A percentile compares a stretch with the other conserved stretches of the same genome.
Evolutionary conservation across 139 green algal species (phyloP).

Genomic region (Chlorella sp.): DNA sequence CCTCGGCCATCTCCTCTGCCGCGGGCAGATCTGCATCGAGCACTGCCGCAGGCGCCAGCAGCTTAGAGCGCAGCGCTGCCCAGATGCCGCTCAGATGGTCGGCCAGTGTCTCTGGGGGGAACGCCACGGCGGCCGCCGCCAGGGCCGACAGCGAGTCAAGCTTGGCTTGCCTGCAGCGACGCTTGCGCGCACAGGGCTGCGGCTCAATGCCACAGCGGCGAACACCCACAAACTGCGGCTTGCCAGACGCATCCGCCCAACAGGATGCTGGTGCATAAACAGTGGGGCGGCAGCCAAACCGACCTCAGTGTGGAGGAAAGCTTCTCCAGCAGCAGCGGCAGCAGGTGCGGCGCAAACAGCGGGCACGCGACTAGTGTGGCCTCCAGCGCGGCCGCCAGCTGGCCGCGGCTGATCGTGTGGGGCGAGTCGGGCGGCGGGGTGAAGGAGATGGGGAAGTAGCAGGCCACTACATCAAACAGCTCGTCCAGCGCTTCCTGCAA

Average conservation of each 20-base stretch:
- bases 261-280: not conserved
- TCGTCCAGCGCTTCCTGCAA: conserved; percentile 56
- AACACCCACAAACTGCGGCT: not conserved
- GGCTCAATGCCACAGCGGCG: not conserved
- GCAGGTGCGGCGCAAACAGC: conserved; percentile 40
- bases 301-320: conserved; percentile 43
- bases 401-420: conserved; percentile 46
- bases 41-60: conserved; percentile 15
- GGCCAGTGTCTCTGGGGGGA: not conserved
- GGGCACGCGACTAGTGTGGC: conserved; percentile 36
- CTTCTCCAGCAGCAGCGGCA: conserved; percentile 67
- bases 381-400: conserved; percentile 47
- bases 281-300: not conserved
- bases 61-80: conserved; percentile 8
- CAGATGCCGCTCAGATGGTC: conserved; percentile 8
- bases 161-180: conserved; percentile 40
- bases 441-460: conserved; percentile 94
- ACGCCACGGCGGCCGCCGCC: conserved; percentile 13
- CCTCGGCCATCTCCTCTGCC: conserved; percentile 4
- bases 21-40: conserved; percentile 5
- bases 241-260: not conserved
- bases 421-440: conserved; percentile 64
- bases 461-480: conserved; percentile 81
- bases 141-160: conserved; percentile 34
- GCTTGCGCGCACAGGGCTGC: not conserved